phyloP scores from a whole-genome alignment of 306 rosid species.

The Gastrolobium villosum region DNA sequence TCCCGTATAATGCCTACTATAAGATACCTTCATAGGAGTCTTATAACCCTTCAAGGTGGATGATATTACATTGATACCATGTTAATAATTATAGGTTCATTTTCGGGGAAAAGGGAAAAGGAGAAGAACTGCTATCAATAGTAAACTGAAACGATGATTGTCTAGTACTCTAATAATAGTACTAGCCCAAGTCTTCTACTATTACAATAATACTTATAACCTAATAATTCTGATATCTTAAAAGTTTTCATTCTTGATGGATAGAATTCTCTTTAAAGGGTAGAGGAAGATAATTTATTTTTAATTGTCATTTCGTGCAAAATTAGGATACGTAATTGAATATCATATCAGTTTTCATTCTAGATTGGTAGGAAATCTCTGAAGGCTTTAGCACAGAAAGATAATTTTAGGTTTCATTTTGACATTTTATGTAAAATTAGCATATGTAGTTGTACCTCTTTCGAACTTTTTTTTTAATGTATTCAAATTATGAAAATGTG shows the following conservation, averaged over 20 bases:
- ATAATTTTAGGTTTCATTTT: conserved; percentile 26
- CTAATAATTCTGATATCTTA: neutral
- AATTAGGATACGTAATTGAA: neutral
- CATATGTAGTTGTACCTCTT: conserved; percentile 5
- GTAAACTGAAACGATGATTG: conserved; percentile 6
- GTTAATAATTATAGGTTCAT: neutral
- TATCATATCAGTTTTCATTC: neutral
- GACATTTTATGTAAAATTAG: conserved; percentile 25
- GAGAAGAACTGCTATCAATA: neutral
- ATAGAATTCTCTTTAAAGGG: neutral
- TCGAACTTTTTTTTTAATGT: neutral
- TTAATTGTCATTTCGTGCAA: neutral
- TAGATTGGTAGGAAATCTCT: neutral
- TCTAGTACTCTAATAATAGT: neutral
- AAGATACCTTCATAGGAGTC: too few species aligned
- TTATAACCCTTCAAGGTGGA: too few species aligned
- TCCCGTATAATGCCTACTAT: too few species aligned
- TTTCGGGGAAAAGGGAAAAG: neutral
- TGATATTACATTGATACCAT: neutral
- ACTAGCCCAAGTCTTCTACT: neutral
- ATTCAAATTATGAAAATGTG: neutral
- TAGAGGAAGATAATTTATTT: neutral
- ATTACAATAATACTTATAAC: neutral
- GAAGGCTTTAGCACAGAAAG: conserved; percentile 2
- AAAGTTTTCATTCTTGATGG: neutral